Evolutionary conservation across 208 protist species (phyloP).

Genomic region (Wallacemonas sp.): DNA sequence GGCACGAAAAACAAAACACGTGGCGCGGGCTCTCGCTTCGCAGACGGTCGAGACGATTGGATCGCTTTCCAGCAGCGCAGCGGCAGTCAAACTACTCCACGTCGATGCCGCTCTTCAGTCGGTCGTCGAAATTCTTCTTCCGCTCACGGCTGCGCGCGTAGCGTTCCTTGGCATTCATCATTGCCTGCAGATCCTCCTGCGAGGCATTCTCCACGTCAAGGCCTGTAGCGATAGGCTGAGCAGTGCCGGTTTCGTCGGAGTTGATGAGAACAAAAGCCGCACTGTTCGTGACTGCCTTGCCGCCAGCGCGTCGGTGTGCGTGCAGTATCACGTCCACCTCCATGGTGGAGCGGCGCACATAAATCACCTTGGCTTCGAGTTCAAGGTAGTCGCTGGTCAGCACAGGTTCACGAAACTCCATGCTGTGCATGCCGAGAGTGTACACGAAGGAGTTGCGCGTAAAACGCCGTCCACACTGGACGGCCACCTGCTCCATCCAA

Average conservation of each 20-base stretch:
- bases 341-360: slow-evolving; percentile 36
- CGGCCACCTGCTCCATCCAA: slow-evolving; percentile 37
- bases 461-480: slow-evolving; percentile 40
- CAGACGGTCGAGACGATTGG: too few relatives aligned
- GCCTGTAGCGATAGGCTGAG: not conserved
- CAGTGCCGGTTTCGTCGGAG: slow-evolving; percentile 21
- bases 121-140: not conserved
- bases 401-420: slow-evolving; percentile 37
- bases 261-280: slow-evolving; percentile 49
- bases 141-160: slow-evolving; percentile 7
- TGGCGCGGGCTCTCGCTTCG: too few relatives aligned
- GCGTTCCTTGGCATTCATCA: slow-evolving; percentile 10
- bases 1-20: too few relatives aligned
- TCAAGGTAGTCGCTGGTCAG: slow-evolving; percentile 19
- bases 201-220: slow-evolving; percentile 15
- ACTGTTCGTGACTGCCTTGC: slow-evolving; percentile 34
- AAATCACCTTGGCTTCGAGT: slow-evolving; percentile 29
- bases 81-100: not conserved
- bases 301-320: slow-evolving; percentile 21
- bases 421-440: slow-evolving; percentile 40
- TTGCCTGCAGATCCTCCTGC: slow-evolving; percentile 18
- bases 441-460: slow-evolving; percentile 20
- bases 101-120: not conserved
- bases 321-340: slow-evolving; percentile 34
- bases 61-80: too few relatives aligned